Conservation (phyloP, 2,329 filamentous ascomycete species). For the Ceratocystis lukuohia region DNA sequence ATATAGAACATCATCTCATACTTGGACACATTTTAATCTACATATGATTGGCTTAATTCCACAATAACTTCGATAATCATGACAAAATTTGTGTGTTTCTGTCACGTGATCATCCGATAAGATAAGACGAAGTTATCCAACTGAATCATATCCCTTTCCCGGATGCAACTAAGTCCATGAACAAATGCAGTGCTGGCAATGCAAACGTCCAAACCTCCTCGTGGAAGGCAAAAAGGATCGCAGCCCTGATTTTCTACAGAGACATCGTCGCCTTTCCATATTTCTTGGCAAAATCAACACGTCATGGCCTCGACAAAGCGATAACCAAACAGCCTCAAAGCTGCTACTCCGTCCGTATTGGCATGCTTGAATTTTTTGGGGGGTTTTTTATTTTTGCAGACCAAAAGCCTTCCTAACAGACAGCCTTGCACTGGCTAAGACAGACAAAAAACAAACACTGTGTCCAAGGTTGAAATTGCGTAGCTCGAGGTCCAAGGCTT, state of each 20-base stretch:
- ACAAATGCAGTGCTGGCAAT: neutral
- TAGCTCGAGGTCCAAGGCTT: neutral
- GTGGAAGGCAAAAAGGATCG: conserved; percentile 3
- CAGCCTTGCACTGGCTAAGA: neutral
- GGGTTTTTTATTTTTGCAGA: neutral
- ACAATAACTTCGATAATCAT: too few relatives aligned
- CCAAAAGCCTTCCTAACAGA: neutral
- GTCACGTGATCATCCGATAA: too few relatives aligned
- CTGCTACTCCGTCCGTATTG: neutral
- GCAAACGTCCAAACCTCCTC: neutral
- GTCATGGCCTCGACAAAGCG: neutral
- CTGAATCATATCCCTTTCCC: neutral
- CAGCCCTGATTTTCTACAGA: neutral
- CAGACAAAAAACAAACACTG: neutral
- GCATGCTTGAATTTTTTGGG: neutral
- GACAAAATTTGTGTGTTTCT: too few relatives aligned
- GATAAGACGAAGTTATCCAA: neutral
- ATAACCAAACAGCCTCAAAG: neutral
- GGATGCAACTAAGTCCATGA: neutral
- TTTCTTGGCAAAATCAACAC: neutral
- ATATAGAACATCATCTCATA: too few relatives aligned
- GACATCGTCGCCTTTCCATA: neutral
- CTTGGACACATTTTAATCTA: neutral
- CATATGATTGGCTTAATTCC: neutral
- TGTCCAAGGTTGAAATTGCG: neutral